These are phyloP conservation scores for Microsporum ferrugineum DNA, from an alignment of 2,329 filamentous ascomycete genomes.

Conservation along the genomic window DNA sequence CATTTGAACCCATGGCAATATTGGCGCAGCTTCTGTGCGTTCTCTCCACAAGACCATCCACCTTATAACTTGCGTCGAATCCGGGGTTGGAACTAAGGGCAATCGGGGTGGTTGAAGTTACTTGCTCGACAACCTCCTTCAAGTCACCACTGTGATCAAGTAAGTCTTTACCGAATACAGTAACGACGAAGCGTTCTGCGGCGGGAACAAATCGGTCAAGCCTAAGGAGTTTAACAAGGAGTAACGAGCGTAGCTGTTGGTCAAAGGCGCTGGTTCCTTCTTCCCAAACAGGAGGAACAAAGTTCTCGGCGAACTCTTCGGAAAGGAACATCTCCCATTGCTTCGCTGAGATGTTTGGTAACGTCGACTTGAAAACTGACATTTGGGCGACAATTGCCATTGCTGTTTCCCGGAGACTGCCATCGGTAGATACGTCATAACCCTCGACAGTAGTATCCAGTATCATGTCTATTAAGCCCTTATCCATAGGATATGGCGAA, in stretches of 20 bases:
- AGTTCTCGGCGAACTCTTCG: conserved; percentile 77
- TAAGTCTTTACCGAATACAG: conserved; percentile 72
- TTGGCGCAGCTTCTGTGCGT: conserved; percentile 77
- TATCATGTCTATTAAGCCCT: conserved; percentile 71
- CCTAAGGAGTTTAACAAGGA: conserved; percentile 88
- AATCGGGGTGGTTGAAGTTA: conserved; percentile 73
- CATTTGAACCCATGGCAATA: conserved; percentile 98
- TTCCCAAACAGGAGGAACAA: conserved; percentile 66
- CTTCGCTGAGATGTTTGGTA: conserved; percentile 50
- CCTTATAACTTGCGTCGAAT: conserved; percentile 98
- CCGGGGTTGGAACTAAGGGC: conserved; percentile 88
- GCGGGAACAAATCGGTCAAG: conserved; percentile 90
- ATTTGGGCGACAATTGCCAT: conserved; percentile 59
- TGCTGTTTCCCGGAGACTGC: conserved; percentile 53
- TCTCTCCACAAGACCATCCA: conserved; percentile 83
- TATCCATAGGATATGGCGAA: conserved; percentile 93
- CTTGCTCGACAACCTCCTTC: conserved; percentile 70
- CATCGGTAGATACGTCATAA: conserved; percentile 63
- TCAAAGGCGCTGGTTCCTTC: conserved; percentile 55
- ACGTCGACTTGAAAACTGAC: conserved; percentile 57
- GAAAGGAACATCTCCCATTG: conserved; percentile 73
- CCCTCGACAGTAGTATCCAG: conserved; percentile 67
- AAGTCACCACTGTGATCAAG: conserved; percentile 80
- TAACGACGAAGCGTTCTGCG: conserved; percentile 77
- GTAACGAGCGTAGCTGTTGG: conserved; percentile 66